A percentile compares a stretch with the other conserved stretches of the same genome.
Evolutionary conservation across 306 rosid species (phyloP).

Genomic region (Fagus sylvatica): DNA sequence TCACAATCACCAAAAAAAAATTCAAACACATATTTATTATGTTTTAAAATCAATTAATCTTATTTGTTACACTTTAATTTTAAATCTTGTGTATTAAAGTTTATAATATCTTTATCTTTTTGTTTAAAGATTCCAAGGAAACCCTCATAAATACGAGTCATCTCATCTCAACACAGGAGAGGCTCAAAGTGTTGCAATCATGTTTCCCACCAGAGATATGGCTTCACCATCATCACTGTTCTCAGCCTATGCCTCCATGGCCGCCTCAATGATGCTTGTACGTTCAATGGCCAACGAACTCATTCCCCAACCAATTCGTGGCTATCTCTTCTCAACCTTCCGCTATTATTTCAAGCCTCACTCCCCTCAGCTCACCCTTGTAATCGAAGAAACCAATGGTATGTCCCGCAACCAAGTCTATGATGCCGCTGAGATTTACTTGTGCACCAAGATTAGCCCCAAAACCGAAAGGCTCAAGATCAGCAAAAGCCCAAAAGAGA

Average conservation of each 20-base stretch:
- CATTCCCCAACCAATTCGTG: constrained; percentile 63
- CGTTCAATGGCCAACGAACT: constrained; percentile 76
- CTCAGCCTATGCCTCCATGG: constrained; percentile 84
- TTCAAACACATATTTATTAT: too few species aligned
- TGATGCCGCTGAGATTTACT: constrained; percentile 70
- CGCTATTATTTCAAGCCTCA: constrained; percentile 47
- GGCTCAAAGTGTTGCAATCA: constrained; percentile 7
- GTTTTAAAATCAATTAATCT: too few species aligned
- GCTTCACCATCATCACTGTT: constrained; percentile 74
- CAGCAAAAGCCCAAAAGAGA: constrained; percentile 60
- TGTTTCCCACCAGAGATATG: constrained; percentile 61
- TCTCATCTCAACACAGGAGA: neutral
- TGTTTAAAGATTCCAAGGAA: too few species aligned
- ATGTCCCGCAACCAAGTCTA: constrained; percentile 64
- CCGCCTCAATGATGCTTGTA: constrained; percentile 67
- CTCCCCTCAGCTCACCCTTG: constrained; percentile 56
- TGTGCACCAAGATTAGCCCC: constrained; percentile 54
- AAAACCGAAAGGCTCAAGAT: constrained; percentile 54
- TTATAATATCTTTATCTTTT: too few species aligned
- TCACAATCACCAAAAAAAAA: too few species aligned
- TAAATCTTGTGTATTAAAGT: too few species aligned
- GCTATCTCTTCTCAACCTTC: constrained; percentile 41
- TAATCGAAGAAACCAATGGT: constrained; percentile 64
- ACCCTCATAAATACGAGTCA: too few species aligned
- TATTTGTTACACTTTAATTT: too few species aligned